Base-by-base conservation (phyloP, 352 stramenopile genomes). In the Pythium coloratum region DNA sequence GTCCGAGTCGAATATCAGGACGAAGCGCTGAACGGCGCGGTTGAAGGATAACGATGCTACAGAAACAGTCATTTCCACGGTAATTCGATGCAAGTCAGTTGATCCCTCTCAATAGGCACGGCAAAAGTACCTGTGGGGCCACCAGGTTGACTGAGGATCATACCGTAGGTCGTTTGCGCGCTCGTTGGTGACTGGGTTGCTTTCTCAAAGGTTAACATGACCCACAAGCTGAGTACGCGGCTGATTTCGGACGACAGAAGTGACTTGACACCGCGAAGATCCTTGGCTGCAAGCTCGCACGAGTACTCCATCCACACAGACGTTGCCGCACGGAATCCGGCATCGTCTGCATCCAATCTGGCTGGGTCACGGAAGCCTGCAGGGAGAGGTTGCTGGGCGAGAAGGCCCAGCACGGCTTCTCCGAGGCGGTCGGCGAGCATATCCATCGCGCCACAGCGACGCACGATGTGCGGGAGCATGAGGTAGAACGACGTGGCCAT, bases 401-500 rank as follows among this genome's bases (percentile, higher is more conserved):
- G 46, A 3, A 53, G 46, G 14, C 16, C 16, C 2, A 30, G n/a
- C 18, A 56, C 14, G 12, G 26, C 50, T 7, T 56, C 50, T 42
- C 50, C 18, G 50, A 18, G 46, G 44, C 61, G 16, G 18, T 53
- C 6, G 5, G 16, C n/a, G 9, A 53, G 46, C 46, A 53, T 53
- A 4, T 53, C 46, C n/a, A 32, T n/a, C n/a, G 46, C 44, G 40
- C 55, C 44, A 33, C 55, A 42, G 26, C 50, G 3, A 20, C 18
- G n/a, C 55, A 75, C 58, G 24, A 76, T 33, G 6, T 58, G 38
- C 33, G 72, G 60, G 18, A 44, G 66, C 20, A 80, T 66, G 2
- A 32, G 55, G 28, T 62, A 12, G 0, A 76, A 36, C 60, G 69
- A 75, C 46, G 47, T 61, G 53, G 32, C 42, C 63, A 85, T 50